A percentile compares a stretch with the other conserved stretches of the same genome.
Conservation (phyloP, 129 eudicot genomes). For the Centella asiatica region DNA sequence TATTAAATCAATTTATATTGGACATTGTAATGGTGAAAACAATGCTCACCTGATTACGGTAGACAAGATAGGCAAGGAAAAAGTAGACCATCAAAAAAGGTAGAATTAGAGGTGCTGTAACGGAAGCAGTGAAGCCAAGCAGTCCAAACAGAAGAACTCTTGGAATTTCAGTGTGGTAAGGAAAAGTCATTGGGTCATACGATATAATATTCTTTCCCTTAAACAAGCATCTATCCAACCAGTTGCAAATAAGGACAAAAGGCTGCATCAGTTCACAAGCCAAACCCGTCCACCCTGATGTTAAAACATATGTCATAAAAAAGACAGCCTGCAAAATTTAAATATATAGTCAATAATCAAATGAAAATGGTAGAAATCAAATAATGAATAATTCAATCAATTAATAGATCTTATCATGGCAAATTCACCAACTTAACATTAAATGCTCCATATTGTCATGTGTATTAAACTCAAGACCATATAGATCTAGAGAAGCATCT, state of each 20-base stretch:
- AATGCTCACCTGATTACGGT: constrained; percentile 74
- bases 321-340: constrained; percentile 62
- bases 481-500: neutral
- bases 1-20: too few species aligned
- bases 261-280: constrained; percentile 80
- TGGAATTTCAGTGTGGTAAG: constrained; percentile 89
- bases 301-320: constrained; percentile 80
- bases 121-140: constrained; percentile 67
- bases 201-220: constrained; percentile 41
- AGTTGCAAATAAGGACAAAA: constrained; percentile 54
- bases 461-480: too few species aligned
- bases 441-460: too few species aligned
- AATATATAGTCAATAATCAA: neutral
- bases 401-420: neutral
- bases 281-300: constrained; percentile 95
- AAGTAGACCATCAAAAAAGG: constrained; percentile 84
- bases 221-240: constrained; percentile 40
- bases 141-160: constrained; percentile 75
- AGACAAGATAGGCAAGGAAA: constrained; percentile 75
- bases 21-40: too few species aligned
- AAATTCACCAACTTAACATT: too few species aligned
- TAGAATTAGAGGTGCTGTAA: constrained; percentile 73
- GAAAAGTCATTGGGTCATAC: constrained; percentile 59
- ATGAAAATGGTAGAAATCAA: neutral
- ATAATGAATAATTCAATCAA: neutral